Evolutionary conservation across 805 yeast species (phyloP).

Genomic region (Komagataella phaffii): DNA sequence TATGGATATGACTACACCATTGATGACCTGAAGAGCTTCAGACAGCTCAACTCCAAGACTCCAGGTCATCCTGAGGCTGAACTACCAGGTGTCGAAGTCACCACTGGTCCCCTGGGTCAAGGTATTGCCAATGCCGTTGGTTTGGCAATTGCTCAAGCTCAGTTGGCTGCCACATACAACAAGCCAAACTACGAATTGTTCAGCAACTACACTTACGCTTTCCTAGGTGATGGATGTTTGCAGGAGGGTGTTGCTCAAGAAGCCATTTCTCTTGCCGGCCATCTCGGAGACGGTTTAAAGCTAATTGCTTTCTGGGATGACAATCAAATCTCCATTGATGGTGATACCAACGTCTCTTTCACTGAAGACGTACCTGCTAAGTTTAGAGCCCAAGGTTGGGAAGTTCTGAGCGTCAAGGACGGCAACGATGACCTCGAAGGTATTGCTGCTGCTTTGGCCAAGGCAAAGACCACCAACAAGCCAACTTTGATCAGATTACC

Average conservation of each 20-base stretch:
- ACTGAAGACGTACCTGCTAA: constrained; percentile 83
- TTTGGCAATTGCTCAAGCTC: constrained; percentile 87
- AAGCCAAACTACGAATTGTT: constrained; percentile 67
- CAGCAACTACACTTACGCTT: constrained; percentile 62
- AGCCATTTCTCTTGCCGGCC: constrained; percentile 93
- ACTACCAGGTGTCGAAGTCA: constrained; percentile 88
- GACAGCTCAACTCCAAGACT: constrained; percentile 81
- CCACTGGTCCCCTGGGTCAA: constrained; percentile 98
- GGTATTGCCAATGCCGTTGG: constrained; percentile 96
- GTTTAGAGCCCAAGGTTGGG: constrained; percentile 92
- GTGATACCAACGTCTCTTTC: constrained; percentile 79
- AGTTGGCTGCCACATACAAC: constrained; percentile 87
- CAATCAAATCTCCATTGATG: constrained; percentile 94
- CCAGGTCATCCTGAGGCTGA: constrained; percentile 98
- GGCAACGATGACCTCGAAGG: constrained; percentile 72
- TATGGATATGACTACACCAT: constrained; percentile 71
- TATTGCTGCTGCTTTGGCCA: constrained; percentile 60
- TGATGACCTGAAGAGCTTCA: constrained; percentile 81
- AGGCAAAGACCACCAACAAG: constrained; percentile 73
- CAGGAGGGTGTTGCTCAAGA: constrained; percentile 97
- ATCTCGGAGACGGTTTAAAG: constrained; percentile 58
- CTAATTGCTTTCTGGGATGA: constrained; percentile 94
- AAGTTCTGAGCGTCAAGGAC: constrained; percentile 59
- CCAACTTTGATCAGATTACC: constrained; percentile 83
- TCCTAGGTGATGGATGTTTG: constrained; percentile 96